Conservation (phyloP, 1,284 basidiomycete genomes). For the Pseudozyma sp. region DNA sequence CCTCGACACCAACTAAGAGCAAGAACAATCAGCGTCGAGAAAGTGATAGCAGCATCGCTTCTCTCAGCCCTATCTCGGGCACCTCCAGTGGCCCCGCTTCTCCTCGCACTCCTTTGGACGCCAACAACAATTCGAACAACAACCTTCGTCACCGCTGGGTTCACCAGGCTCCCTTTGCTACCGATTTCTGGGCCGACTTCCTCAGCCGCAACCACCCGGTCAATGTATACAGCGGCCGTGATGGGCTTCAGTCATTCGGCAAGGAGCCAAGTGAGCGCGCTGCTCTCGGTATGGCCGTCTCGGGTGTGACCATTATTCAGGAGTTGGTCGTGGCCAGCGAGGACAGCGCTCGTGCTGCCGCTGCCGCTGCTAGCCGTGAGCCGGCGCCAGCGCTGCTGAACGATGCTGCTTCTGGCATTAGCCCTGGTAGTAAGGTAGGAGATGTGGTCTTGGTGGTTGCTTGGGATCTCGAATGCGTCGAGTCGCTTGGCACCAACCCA, state of each 20-base stretch:
- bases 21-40: conserved; percentile 38
- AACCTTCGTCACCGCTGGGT: conserved; percentile 58
- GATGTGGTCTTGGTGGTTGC: conserved; percentile 69
- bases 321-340: conserved; percentile 68
- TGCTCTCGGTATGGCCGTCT: conserved; percentile 66
- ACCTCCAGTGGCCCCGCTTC: conserved; percentile 43
- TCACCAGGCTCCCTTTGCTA: conserved; percentile 68
- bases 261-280: conserved; percentile 67
- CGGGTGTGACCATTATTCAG: conserved; percentile 68
- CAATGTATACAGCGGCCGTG: conserved; percentile 56
- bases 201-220: conserved; percentile 67
- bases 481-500: conserved; percentile 56
- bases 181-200: conserved; percentile 69
- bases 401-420: conserved; percentile 37
- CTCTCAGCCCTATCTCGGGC: conserved; percentile 42
- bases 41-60: conserved; percentile 35
- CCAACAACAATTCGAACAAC: conserved; percentile 32
- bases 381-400: conserved; percentile 26
- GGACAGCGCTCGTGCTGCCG: conserved; percentile 11
- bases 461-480: conserved; percentile 69
- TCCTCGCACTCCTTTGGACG: conserved; percentile 46
- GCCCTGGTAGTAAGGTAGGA: conserved; percentile 67
- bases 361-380: conserved; percentile 15
- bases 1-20: conserved; percentile 31
- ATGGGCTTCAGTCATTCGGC: conserved; percentile 60